phyloP scores from a whole-genome alignment of 139 green algal genomes.

The Tetraselmis chui region DNA sequence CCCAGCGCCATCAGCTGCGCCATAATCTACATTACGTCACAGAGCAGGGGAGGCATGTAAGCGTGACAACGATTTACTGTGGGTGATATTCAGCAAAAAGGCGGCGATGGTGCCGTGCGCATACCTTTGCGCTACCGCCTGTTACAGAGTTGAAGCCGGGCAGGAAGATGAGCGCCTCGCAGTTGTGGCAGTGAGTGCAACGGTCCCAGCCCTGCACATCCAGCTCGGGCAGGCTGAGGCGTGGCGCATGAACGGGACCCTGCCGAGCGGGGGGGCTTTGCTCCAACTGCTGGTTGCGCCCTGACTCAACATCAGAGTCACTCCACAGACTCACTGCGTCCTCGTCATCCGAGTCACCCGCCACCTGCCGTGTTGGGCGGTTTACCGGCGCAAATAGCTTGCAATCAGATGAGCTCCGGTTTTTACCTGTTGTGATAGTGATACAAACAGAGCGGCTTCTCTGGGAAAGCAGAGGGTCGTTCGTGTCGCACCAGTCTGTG shows the following conservation, averaged over 20 bases:
- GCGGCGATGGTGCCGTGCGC: too few relatives aligned
- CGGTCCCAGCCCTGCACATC: neutral
- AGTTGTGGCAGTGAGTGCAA: neutral
- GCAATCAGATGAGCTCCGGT: too few relatives aligned
- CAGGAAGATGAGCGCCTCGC: neutral
- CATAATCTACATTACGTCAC: constrained; percentile 1
- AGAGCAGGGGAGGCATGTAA: too few relatives aligned
- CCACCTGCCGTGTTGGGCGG: too few relatives aligned
- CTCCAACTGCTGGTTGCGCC: neutral
- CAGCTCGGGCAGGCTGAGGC: neutral
- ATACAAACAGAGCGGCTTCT: too few relatives aligned
- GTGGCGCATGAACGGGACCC: too few relatives aligned
- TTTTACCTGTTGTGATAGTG: too few relatives aligned
- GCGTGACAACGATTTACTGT: too few relatives aligned
- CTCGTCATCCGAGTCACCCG: neutral
- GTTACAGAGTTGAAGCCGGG: neutral
- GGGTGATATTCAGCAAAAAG: too few relatives aligned
- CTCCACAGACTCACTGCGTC: neutral
- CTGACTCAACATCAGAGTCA: neutral
- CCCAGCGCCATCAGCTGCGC: constrained; percentile 27
- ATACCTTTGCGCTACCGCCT: neutral
- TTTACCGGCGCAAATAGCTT: too few relatives aligned
- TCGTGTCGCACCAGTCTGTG: neutral
- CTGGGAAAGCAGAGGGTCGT: too few relatives aligned
- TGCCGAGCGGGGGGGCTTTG: too few relatives aligned